Base-by-base conservation (phyloP, 345 rosid species). In the Capsella bursapastoris region DNA sequence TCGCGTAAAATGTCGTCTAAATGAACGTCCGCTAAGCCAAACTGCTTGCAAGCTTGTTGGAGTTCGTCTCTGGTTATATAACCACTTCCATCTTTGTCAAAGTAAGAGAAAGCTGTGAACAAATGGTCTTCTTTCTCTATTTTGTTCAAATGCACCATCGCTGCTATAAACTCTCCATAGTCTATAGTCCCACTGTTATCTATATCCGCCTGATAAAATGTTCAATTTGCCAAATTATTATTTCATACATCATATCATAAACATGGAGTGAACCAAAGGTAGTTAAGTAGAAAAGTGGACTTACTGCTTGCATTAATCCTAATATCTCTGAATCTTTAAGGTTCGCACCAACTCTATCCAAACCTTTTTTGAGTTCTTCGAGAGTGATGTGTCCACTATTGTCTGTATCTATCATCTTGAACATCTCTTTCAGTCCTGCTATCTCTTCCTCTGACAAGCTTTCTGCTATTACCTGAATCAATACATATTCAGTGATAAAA, bases 151-250 rank as follows among this genome's bases (percentile, higher is more conserved):
- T 94, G 96, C 59, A 91, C 85, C 97, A 91, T 91, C 32, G 98
- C 98, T 28, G 98, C 95, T 66, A 87, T 82, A 77, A 94, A 91
- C 81, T 94, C 98, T 0, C 92, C 85, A 60, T 88, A 94, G 80
- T 91, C 97, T 78, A 94, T 94, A 60, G 93, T 84, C 2, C 97
- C 98, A 64, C 90, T 91, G 73, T 94, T 91, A 80, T 91, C 97
- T 50, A 90, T 73, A 78, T 94, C 98, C 59, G 95, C 96, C 98
- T 90, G 90, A 64, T 34, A 1, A 78, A 70, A 6, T 25, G 47
- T 58, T 65, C 29, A 15, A 0, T 47, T 13, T 14, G 18, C 25
- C 57, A 44, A 6, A 40, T 18, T 0, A 13, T 50, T 12, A 29
- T 40, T 56, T 25, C 8, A 49, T 49, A 28, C 29, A 34, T 47